Base-by-base conservation (phyloP, 2,329 filamentous ascomycete species). In the Botrytis squamosa region DNA sequence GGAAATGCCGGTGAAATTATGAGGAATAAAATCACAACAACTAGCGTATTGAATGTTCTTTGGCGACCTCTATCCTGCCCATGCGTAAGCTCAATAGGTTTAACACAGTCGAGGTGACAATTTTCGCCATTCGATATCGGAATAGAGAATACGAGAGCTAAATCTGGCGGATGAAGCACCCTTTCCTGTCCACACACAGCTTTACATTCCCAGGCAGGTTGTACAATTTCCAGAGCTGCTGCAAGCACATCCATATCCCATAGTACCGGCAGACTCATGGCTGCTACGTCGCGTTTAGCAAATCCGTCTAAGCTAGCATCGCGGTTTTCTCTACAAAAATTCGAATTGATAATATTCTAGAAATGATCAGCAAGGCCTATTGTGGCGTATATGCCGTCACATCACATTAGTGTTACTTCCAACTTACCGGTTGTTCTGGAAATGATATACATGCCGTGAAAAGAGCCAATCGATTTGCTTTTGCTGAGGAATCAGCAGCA, bases 41-140 rank as follows among this genome's bases (percentile, higher is more conserved):
- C 0, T 16, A 16, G 0, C 16, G 3, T 2, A 42, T 1, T 16
- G 40, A 42, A 16, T 0, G 16, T 16, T 16, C 3, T 3, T 42
- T 42, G 12, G 40, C 40, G 0, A 42, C 16, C 12, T 42, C 0
- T 42, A 16, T 42, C 0, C 3, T 42, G 12, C 0, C 0, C 14
- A 42, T 3, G 14, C 1, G 42, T 25, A 3, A 9, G 1, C 46
- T 25, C 22, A 10, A 10, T 25, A 5, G 49, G 22, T 25, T 52
- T 25, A 52, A 52, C 0, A 52, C 49, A 52, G 5, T 52, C 25
- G 25, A 52, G 49, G 0, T n/a, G 49, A 52, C 49, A 52, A 7
- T n/a, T 52, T 52, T n/a, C 12, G 5, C 49, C 25, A n/a, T 5
- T 52, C 49, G 12, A n/a, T 16, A n/a, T 16, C 12, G 49, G 49